A percentile compares a stretch with the other conserved stretches of the same genome.
These are phyloP conservation scores for Xerocomus potaroensis DNA, from an alignment of 768 basidiomycete species.

Conservation along the genomic window DNA sequence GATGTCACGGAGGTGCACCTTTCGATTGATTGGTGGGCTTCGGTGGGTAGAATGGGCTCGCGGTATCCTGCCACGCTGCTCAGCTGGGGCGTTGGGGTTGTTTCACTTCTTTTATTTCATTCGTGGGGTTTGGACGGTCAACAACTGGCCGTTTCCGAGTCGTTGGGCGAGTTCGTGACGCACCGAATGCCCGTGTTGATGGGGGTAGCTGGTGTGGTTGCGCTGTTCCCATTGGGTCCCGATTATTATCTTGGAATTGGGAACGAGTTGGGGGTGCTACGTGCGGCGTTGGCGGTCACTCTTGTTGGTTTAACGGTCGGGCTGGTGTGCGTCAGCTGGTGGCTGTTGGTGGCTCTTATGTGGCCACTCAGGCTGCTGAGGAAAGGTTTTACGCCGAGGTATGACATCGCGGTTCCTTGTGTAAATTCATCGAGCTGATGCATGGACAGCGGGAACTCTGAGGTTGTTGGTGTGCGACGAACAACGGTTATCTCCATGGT, in stretches of 20 bases:
- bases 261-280: conserved; percentile 40
- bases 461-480: conserved; percentile 38
- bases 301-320: conserved; percentile 60
- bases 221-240: conserved; percentile 54
- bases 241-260: conserved; percentile 57
- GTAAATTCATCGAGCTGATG: neutral
- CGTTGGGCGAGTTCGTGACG: conserved; percentile 43
- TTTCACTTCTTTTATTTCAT: conserved; percentile 51
- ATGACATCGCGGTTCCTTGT: neutral
- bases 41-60: conserved; percentile 63
- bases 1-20: conserved; percentile 40
- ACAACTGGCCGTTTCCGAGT: conserved; percentile 44
- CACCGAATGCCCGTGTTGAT: conserved; percentile 41
- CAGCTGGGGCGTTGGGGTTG: conserved; percentile 73
- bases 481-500: conserved; percentile 55
- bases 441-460: conserved; percentile 19
- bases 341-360: conserved; percentile 45
- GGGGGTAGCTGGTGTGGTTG: conserved; percentile 39
- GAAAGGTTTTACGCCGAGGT: conserved; percentile 15
- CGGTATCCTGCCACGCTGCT: conserved; percentile 72
- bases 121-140: conserved; percentile 40
- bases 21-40: conserved; percentile 66
- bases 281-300: conserved; percentile 48
- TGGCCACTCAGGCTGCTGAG: conserved; percentile 35
- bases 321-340: conserved; percentile 59